These are phyloP conservation scores for Eutrema yunnanense DNA, from an alignment of 345 rosid species.

Conservation along the genomic window DNA sequence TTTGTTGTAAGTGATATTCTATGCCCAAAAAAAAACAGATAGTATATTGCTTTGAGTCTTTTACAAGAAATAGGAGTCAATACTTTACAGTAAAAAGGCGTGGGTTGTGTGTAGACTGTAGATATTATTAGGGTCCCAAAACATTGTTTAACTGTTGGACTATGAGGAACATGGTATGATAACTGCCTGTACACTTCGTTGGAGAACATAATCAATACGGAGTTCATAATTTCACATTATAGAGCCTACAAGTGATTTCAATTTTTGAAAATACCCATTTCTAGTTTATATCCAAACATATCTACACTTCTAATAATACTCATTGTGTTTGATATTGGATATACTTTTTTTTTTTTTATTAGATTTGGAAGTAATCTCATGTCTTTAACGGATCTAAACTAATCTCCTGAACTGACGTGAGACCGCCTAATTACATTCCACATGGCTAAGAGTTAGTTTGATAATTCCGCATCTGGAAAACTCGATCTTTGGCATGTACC, in stretches of 20 bases:
- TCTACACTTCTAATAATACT: not conserved
- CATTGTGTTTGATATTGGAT: not conserved
- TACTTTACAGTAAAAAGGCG: conserved; percentile 6
- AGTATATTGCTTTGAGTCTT: not conserved
- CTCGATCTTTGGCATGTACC: too few species aligned
- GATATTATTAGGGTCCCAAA: not conserved
- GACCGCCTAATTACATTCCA: too few species aligned
- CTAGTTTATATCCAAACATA: not conserved
- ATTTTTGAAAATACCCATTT: not conserved
- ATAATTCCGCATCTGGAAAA: too few species aligned
- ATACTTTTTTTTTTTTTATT: not conserved
- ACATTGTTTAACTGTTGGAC: conserved; percentile 9
- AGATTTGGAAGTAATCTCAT: too few species aligned
- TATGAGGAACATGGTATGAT: conserved; percentile 27
- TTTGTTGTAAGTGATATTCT: not conserved
- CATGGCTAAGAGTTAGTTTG: too few species aligned
- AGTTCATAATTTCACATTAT: conserved; percentile 1
- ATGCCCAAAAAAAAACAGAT: not conserved
- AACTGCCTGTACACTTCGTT: conserved; percentile 21
- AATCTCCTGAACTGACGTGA: too few species aligned
- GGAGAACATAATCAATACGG: conserved; percentile 24
- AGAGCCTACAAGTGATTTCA: not conserved
- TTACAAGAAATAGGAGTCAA: not conserved
- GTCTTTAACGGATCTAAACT: too few species aligned
- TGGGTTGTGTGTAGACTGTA: not conserved